A percentile compares a stretch with the other conserved stretches of the same genome.
Conservation (phyloP, 2,329 filamentous ascomycete genomes). For the Myotisia sp. region DNA sequence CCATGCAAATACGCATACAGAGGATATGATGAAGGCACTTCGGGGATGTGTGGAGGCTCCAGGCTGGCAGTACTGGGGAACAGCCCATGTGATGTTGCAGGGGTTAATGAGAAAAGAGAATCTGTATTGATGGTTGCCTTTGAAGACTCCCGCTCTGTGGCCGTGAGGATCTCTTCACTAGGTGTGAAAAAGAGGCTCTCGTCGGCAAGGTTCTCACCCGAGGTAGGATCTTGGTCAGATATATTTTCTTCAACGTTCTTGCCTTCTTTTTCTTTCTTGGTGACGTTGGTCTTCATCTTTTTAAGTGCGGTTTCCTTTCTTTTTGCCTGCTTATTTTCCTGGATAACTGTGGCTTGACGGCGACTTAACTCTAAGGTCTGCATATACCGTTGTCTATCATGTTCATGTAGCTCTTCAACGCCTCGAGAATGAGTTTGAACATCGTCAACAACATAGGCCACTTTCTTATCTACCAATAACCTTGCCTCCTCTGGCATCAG, state of each 20-base stretch:
- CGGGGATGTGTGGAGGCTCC: slow-evolving; percentile 18
- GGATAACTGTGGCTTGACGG: slow-evolving; percentile 35
- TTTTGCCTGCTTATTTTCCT: slow-evolving; percentile 35
- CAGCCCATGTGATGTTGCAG: slow-evolving; percentile 36
- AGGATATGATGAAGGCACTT: slow-evolving; percentile 45
- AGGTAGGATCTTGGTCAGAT: slow-evolving; percentile 8
- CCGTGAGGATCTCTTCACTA: no score
- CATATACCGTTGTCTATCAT: slow-evolving; percentile 49
- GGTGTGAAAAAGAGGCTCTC: slow-evolving; percentile 2
- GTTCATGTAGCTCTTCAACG: slow-evolving; percentile 44
- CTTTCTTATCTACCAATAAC: slow-evolving; percentile 60
- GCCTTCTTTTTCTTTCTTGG: slow-evolving; percentile 12
- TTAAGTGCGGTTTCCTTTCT: slow-evolving; percentile 37
- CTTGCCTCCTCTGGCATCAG: slow-evolving; percentile 81
- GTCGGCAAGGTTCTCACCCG: slow-evolving; percentile 5
- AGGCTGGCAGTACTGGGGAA: slow-evolving; percentile 23
- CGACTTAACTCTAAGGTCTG: slow-evolving; percentile 41
- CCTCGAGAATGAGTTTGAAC: slow-evolving; percentile 51
- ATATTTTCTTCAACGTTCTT: neutral
- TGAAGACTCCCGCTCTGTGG: slow-evolving; percentile 3
- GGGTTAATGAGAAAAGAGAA: slow-evolving; percentile 30
- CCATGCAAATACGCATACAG: slow-evolving; percentile 69
- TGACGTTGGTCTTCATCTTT: slow-evolving; percentile 29
- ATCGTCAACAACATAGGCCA: slow-evolving; percentile 72
- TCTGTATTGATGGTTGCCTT: slow-evolving; percentile 12